A percentile compares a stretch with the other conserved stretches of the same genome.
Conservation (phyloP, 148 eudicot genomes). For the Suaeda aralocaspica region DNA sequence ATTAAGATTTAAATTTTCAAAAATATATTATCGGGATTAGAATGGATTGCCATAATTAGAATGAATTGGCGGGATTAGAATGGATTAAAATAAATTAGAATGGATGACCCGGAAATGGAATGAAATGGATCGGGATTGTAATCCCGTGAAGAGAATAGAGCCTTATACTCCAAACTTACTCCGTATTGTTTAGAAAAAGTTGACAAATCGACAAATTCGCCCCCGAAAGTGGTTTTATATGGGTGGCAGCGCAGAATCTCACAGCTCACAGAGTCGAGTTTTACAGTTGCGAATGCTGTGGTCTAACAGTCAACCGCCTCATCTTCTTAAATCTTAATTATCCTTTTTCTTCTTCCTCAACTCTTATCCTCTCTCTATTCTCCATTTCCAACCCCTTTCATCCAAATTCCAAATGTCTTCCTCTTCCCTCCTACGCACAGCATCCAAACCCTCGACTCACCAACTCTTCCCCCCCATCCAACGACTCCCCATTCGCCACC, state of each 20-base stretch:
- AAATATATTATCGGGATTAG: too few species aligned
- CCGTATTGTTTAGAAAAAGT: too few species aligned
- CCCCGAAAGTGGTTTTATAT: too few species aligned
- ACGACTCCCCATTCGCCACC: constrained; percentile 24
- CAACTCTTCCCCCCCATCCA: constrained; percentile 10
- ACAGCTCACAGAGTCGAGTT: not conserved
- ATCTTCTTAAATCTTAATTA: not conserved
- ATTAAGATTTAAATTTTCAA: too few species aligned
- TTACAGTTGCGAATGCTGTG: not conserved
- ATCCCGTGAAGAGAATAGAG: too few species aligned
- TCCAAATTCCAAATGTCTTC: constrained; percentile 19
- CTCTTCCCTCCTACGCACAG: constrained; percentile 17
- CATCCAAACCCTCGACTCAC: constrained; percentile 19
- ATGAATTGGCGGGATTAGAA: too few species aligned
- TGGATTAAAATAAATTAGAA: too few species aligned
- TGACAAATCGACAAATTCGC: too few species aligned
- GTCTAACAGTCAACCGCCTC: constrained; percentile 3
- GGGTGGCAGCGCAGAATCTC: constrained; percentile 9
- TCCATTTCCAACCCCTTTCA: not conserved
- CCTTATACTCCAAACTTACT: too few species aligned
- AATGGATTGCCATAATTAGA: too few species aligned
- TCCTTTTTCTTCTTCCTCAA: not conserved
- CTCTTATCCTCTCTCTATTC: not conserved
- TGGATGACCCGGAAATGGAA: too few species aligned
- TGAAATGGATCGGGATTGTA: too few species aligned